Conservation (phyloP, 352 stramenopile genomes). For the Phytophthora litchii region DNA sequence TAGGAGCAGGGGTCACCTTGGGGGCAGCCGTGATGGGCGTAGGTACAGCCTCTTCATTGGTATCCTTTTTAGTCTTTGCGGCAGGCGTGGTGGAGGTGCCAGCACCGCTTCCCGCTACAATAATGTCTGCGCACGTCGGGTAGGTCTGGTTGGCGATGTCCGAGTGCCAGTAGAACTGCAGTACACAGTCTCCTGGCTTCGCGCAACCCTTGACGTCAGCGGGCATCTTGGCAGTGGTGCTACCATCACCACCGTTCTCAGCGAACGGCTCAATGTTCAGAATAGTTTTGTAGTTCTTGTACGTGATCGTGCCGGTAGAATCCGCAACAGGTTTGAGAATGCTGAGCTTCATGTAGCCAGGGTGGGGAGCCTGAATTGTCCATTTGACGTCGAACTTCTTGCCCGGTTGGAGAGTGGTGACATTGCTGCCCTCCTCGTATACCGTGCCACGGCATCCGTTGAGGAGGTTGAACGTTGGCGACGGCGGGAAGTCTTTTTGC, state of each 20-base stretch:
- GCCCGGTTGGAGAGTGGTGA: slow-evolving; percentile 27
- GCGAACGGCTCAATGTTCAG: slow-evolving; percentile 42
- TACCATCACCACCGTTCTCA: slow-evolving; percentile 27
- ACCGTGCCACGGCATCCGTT: slow-evolving; percentile 39
- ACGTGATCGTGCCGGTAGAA: neutral
- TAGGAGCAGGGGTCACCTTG: neutral
- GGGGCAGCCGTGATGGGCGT: slow-evolving; percentile 1
- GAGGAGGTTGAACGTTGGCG: slow-evolving; percentile 30
- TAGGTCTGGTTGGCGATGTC: too few relatives aligned
- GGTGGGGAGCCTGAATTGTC: slow-evolving; percentile 52
- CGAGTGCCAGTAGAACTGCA: too few relatives aligned
- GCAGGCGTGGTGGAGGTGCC: slow-evolving; percentile 4
- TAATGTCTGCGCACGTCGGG: neutral
- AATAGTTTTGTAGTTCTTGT: slow-evolving; percentile 28
- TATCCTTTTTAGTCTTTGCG: neutral
- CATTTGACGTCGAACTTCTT: slow-evolving; percentile 17
- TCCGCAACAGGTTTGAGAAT: slow-evolving; percentile 52
- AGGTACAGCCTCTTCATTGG: neutral
- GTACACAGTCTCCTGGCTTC: too few relatives aligned
- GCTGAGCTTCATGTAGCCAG: slow-evolving; percentile 48
- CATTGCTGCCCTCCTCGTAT: slow-evolving; percentile 32
- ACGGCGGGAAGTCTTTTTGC: too few relatives aligned
- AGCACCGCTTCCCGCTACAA: neutral
- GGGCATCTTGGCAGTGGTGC: neutral
- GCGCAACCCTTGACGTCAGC: too few relatives aligned